Evolutionary conservation across 768 basidiomycete species (phyloP).

Genomic region (Leccinum pellstonianum): DNA sequence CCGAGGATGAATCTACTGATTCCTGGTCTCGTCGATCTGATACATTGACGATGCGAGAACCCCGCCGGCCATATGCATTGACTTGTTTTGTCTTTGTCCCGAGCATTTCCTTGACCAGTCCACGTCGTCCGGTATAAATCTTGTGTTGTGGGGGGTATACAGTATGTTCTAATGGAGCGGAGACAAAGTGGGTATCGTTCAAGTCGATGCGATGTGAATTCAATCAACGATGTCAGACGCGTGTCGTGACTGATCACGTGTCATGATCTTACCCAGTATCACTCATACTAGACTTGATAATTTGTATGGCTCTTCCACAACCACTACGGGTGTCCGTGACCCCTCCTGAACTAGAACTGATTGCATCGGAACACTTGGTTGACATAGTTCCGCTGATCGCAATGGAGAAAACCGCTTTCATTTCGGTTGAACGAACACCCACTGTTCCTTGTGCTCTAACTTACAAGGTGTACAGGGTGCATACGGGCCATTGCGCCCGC

Average conservation of each 20-base stretch:
- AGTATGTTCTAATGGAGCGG: background rate
- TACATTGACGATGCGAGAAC: conserved; percentile 56
- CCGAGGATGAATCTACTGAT: conserved; percentile 36
- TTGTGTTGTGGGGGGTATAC: conserved; percentile 1
- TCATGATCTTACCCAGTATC: background rate
- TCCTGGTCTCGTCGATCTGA: conserved; percentile 33
- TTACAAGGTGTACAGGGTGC: conserved; percentile 57
- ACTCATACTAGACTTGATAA: background rate
- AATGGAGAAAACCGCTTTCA: conserved; percentile 90
- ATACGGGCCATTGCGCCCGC: conserved; percentile 91
- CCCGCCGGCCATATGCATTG: conserved; percentile 62
- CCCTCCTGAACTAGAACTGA: conserved; percentile 84
- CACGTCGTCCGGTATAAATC: background rate
- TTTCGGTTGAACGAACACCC: conserved; percentile 59
- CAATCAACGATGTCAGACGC: conserved; percentile 1
- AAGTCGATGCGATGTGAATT: background rate
- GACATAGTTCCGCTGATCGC: conserved; percentile 86
- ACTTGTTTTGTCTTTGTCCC: conserved; percentile 64
- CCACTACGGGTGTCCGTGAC: conserved; percentile 69
- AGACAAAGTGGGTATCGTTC: conserved; percentile 5
- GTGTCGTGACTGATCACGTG: conserved; percentile 26
- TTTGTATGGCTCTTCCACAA: conserved; percentile 70
- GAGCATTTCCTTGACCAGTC: conserved; percentile 42
- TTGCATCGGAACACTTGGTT: conserved; percentile 80
- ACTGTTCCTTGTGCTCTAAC: conserved; percentile 9